These are phyloP conservation scores for Excoecaria agallocha DNA, from an alignment of 345 rosid species.

Conservation along the genomic window DNA sequence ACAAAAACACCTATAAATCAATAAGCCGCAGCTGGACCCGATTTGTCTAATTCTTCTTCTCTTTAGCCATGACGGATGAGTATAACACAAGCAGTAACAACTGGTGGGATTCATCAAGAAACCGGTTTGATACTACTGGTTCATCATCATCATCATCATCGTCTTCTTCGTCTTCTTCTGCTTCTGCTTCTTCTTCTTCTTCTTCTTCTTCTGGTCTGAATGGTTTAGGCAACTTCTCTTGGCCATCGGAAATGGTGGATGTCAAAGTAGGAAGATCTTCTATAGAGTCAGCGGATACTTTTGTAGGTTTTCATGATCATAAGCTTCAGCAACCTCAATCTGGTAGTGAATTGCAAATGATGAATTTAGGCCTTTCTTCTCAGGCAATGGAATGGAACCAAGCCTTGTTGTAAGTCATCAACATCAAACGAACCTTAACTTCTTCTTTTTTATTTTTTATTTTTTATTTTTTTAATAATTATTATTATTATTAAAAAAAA, in stretches of 20 bases:
- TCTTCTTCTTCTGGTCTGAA: conserved; percentile 53
- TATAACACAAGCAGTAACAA: conserved; percentile 37
- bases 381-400: conserved; percentile 87
- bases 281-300: conserved; percentile 49
- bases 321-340: conserved; percentile 18
- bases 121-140: conserved; percentile 37
- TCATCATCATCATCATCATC: conserved; percentile 35
- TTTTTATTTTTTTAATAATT: no score
- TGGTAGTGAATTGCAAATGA: conserved; percentile 58
- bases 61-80: conserved; percentile 61
- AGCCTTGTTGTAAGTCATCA: conserved; percentile 61
- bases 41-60: neutral
- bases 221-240: conserved; percentile 47
- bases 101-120: conserved; percentile 73
- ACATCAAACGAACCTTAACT: neutral
- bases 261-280: conserved; percentile 55
- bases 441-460: neutral
- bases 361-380: conserved; percentile 84
- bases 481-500: no score
- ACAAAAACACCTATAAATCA: neutral
- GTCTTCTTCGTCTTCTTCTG: conserved; percentile 41
- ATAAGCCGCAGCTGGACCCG: neutral
- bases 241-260: conserved; percentile 51
- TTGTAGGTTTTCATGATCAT: conserved; percentile 51
- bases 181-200: conserved; percentile 40